Evolutionary conservation across 768 basidiomycete genomes (phyloP).

Genomic region (Kwoniella dendrophila): DNA sequence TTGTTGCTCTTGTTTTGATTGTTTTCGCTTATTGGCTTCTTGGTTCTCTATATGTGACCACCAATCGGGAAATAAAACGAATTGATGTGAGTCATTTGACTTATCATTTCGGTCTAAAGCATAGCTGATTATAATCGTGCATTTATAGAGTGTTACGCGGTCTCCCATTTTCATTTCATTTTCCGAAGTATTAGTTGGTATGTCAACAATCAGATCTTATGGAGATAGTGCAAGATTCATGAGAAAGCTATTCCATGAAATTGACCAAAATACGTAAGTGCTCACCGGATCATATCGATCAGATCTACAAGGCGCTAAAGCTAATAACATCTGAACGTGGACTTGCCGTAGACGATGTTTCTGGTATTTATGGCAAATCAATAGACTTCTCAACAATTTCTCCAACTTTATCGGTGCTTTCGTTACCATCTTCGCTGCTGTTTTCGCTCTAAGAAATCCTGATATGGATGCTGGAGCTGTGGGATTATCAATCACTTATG

Average conservation of each 20-base stretch:
- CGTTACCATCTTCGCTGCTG: conserved; percentile 54
- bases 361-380: conserved; percentile 57
- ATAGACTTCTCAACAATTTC: conserved; percentile 53
- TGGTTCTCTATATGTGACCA: conserved; percentile 56
- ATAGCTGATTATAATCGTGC: neutral
- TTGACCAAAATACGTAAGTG: conserved; percentile 57
- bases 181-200: conserved; percentile 56
- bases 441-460: conserved; percentile 54
- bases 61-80: conserved; percentile 58
- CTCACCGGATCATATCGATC: neutral
- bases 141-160: conserved; percentile 48
- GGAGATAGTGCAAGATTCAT: conserved; percentile 58
- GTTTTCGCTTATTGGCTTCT: conserved; percentile 51
- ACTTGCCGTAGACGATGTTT: conserved; percentile 53
- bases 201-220: conserved; percentile 58
- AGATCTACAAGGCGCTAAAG: neutral
- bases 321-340: neutral
- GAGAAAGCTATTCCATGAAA: conserved; percentile 49
- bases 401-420: conserved; percentile 55
- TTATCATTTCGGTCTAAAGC: neutral
- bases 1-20: conserved; percentile 52
- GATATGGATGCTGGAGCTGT: conserved; percentile 54
- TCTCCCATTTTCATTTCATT: conserved; percentile 58
- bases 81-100: conserved; percentile 50
- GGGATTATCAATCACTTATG: conserved; percentile 46